phyloP scores from a whole-genome alignment of 495 filamentous ascomycete genomes.

The Penicillium macrosclerotiorum region DNA sequence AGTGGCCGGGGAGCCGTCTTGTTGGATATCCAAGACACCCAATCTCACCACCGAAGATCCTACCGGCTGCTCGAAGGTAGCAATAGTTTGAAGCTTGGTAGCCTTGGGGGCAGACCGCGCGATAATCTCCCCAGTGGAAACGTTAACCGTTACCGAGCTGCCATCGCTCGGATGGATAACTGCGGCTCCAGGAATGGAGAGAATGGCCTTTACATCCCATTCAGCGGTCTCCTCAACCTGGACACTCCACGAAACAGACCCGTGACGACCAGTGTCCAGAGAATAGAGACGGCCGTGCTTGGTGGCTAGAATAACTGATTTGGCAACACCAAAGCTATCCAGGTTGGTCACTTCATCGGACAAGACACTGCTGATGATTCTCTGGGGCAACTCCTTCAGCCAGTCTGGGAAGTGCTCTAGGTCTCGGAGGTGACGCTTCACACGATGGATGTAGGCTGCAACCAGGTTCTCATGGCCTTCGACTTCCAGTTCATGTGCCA shows the following conservation, averaged over 20 bases:
- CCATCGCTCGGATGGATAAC: conserved; percentile 58
- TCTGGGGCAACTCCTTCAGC: conserved; percentile 60
- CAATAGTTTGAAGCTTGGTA: conserved; percentile 33
- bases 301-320: conserved; percentile 78
- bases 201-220: conserved; percentile 70
- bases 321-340: conserved; percentile 85
- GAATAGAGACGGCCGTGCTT: conserved; percentile 74
- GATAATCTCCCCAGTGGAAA: conserved; percentile 55
- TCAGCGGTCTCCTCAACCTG: conserved; percentile 55
- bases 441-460: conserved; percentile 81
- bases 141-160: conserved; percentile 55
- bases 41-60: conserved; percentile 21
- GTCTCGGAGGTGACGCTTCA: conserved; percentile 78
- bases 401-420: conserved; percentile 76
- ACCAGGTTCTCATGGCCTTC: conserved; percentile 80
- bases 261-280: conserved; percentile 73
- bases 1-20: conserved; percentile 35
- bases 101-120: conserved; percentile 30
- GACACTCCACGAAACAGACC: conserved; percentile 71
- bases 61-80: conserved; percentile 22
- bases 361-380: conserved; percentile 67
- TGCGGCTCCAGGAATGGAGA: conserved; percentile 54
- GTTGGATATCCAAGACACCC: conserved; percentile 29
- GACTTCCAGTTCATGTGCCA: conserved; percentile 76
- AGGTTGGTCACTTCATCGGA: conserved; percentile 56